A percentile compares a stretch with the other conserved stretches of the same genome.
Evolutionary conservation across 768 basidiomycete species (phyloP).

Genomic region (Leccinum sublutescens): DNA sequence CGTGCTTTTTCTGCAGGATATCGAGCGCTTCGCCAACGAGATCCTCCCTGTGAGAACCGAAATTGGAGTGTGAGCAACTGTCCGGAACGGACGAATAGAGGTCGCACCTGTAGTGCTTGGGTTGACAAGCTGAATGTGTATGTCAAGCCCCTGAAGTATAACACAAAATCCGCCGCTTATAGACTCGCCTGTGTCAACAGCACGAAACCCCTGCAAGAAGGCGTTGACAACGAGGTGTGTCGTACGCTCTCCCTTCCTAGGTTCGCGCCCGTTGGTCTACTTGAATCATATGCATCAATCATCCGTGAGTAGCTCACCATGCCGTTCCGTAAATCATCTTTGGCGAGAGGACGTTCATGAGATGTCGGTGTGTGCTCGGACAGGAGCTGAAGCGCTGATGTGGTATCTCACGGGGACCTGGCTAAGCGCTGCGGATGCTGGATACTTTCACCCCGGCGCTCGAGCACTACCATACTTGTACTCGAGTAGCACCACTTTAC

Average conservation of each 20-base stretch:
- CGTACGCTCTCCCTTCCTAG: constrained; percentile 78
- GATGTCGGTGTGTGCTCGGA: constrained; percentile 1
- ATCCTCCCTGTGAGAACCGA: constrained; percentile 55
- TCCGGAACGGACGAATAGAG: background rate
- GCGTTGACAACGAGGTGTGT: constrained; percentile 66
- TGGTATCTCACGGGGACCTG: constrained; percentile 16
- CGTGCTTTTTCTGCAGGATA: constrained; percentile 52
- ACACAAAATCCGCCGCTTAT: background rate
- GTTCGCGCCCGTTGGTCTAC: background rate
- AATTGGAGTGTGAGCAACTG: background rate
- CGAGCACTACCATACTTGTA: background rate
- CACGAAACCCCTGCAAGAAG: constrained; percentile 72
- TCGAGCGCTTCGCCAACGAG: constrained; percentile 75
- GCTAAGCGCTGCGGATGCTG: background rate
- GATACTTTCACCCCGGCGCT: background rate
- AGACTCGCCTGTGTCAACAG: constrained; percentile 77
- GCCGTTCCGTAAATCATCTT: constrained; percentile 63
- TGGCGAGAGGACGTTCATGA: constrained; percentile 35
- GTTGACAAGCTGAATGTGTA: constrained; percentile 53
- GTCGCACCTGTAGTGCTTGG: constrained; percentile 65
- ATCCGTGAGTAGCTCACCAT: constrained; percentile 39
- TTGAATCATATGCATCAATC: background rate
- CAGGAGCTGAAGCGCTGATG: background rate
- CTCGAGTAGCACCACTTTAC: background rate
- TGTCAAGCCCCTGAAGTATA: constrained; percentile 16